A percentile compares a stretch with the other conserved stretches of the same genome.
phyloP scores from a whole-genome alignment of 257 asterid genomes.

The Solanum dulcamara region DNA sequence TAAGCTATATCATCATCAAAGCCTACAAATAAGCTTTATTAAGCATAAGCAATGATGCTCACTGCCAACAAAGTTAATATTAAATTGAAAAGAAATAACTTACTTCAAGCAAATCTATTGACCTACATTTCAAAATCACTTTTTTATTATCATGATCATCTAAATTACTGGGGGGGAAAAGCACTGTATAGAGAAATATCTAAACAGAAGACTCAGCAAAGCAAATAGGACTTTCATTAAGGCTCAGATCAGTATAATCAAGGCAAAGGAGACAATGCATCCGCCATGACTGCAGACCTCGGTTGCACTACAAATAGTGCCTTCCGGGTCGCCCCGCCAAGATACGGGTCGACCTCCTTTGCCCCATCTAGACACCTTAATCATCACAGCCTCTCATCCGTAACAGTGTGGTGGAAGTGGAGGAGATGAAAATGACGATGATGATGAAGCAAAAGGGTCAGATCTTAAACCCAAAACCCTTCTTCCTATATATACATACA shows the following conservation, averaged over 20 bases:
- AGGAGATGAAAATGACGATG: neutral
- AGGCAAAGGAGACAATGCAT: neutral
- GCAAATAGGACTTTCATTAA: neutral
- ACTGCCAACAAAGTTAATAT: neutral
- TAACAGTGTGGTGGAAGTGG: neutral
- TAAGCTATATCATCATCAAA: neutral
- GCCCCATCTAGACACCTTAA: neutral
- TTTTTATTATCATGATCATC: neutral
- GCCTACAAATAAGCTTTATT: neutral
- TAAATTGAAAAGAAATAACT: too few relatives aligned
- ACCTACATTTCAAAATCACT: too few relatives aligned
- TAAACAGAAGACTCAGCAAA: neutral
- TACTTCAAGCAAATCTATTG: too few relatives aligned
- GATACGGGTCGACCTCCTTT: neutral
- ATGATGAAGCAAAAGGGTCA: neutral
- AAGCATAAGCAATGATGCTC: neutral
- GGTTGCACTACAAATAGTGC: neutral
- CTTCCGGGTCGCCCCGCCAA: conserved; percentile 5
- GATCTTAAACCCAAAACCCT: neutral
- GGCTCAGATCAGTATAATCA: neutral
- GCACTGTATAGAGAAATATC: neutral
- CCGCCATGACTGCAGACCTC: conserved; percentile 5
- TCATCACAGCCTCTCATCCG: neutral
- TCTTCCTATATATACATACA: neutral
- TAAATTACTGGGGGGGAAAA: neutral